These are phyloP conservation scores for Hansenula sp. DNA, from an alignment of 1,139 yeast genomes.

Conservation along the genomic window DNA sequence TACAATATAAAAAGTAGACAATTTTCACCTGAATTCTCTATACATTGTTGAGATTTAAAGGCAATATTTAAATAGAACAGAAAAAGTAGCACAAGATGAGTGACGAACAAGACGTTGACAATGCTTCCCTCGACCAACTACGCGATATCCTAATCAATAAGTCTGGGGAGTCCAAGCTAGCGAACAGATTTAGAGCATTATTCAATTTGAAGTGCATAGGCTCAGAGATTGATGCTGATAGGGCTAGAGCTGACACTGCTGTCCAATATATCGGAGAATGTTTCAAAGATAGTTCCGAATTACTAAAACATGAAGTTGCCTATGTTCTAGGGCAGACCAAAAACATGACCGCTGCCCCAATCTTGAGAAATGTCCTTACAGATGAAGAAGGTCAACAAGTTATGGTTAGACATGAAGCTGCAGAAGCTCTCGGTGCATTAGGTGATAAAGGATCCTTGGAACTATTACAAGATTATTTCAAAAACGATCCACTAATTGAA, in stretches of 20 bases:
- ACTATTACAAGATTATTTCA: constrained; percentile 57
- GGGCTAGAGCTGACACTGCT: constrained; percentile 57
- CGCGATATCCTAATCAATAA: constrained; percentile 67
- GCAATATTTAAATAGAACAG: not conserved
- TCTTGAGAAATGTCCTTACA: constrained; percentile 66
- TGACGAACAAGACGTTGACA: constrained; percentile 26
- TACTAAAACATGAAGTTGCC: constrained; percentile 96
- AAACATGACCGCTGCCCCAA: constrained; percentile 72
- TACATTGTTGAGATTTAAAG: not conserved
- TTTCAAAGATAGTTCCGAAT: constrained; percentile 81
- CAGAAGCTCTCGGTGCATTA: constrained; percentile 96
- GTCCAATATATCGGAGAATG: constrained; percentile 80
- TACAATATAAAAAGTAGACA: not conserved
- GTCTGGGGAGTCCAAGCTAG: constrained; percentile 65
- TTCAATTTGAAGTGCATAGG: constrained; percentile 89
- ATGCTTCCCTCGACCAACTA: constrained; percentile 58
- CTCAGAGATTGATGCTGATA: constrained; percentile 45
- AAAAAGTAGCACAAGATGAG: not conserved
- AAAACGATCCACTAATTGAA: constrained; percentile 78
- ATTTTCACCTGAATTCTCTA: not conserved
- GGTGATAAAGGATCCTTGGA: constrained; percentile 78
- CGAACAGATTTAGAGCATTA: constrained; percentile 87
- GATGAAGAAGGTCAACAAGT: constrained; percentile 66
- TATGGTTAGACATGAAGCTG: constrained; percentile 99
- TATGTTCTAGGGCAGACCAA: constrained; percentile 97